Conservation (phyloP, 1,139 yeast genomes). For the Taphrina confusa region DNA sequence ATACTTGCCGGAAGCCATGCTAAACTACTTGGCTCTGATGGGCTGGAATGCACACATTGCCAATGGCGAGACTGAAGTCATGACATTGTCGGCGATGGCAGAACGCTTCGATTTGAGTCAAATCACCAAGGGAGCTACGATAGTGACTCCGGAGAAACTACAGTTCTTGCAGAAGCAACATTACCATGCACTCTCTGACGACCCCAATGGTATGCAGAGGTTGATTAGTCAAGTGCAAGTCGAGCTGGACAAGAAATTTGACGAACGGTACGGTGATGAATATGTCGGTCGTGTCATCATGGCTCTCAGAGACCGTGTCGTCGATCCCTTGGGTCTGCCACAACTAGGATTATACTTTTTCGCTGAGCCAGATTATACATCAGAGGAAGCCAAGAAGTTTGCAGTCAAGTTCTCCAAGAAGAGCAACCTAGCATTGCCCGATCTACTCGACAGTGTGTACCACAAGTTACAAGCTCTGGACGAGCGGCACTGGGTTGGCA, state of each 20-base stretch:
- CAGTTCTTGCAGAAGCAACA: slow-evolving; percentile 59
- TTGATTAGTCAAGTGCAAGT: slow-evolving; percentile 16
- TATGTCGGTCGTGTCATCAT: slow-evolving; percentile 30
- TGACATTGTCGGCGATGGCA: slow-evolving; percentile 58
- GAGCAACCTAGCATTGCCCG: neutral
- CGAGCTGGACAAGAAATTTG: slow-evolving; percentile 1
- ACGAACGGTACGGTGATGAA: slow-evolving; percentile 3
- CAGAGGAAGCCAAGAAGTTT: slow-evolving; percentile 17
- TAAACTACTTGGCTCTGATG: slow-evolving; percentile 83
- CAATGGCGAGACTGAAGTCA: slow-evolving; percentile 53
- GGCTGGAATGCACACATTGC: slow-evolving; percentile 70
- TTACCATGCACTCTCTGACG: slow-evolving; percentile 26
- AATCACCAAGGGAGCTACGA: slow-evolving; percentile 89
- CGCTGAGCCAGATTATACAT: slow-evolving; percentile 9
- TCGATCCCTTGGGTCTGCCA: slow-evolving; percentile 29
- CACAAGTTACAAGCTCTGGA: neutral
- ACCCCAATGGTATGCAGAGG: slow-evolving; percentile 9
- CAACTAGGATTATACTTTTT: slow-evolving; percentile 25
- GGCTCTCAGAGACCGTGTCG: slow-evolving; percentile 27
- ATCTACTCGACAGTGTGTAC: neutral
- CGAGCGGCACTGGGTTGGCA: slow-evolving; percentile 13
- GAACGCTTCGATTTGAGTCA: slow-evolving; percentile 59
- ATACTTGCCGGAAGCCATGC: slow-evolving; percentile 77
- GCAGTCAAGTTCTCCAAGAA: slow-evolving; percentile 9
- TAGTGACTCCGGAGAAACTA: slow-evolving; percentile 77